Base-by-base conservation (phyloP, 2,329 filamentous ascomycete genomes). In the Arachnomyces sp. region DNA sequence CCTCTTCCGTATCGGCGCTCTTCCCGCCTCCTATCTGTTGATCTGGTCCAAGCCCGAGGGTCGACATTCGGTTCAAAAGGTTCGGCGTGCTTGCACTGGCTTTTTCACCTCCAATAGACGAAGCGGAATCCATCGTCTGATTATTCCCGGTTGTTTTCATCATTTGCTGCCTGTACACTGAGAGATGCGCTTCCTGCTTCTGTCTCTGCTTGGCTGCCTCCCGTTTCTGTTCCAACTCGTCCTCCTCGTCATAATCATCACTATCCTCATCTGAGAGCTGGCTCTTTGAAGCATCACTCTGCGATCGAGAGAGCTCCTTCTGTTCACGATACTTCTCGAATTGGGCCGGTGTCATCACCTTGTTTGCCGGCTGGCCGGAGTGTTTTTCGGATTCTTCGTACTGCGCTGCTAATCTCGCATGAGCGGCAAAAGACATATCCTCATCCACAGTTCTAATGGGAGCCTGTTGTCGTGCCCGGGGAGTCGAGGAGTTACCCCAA, bases 161-260 rank as follows among this genome's bases (percentile, higher is more conserved):
- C 88, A 94, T 95, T 63, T 92, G 85, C 60, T 95, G 88, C 43
- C 88, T 78, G 61, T 94, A 94, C 2, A 94, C 82, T 1, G 86
- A 76, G 71, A 95, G 82, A 59, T 92, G 86, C 9, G 88, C 88
- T 62, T 94, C 86, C 59, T 95, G 88, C 69, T 89, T 92, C 53
- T 80, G 78, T 47, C 88, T 74, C 59, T 92, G 86, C 58, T 81
- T 84, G 13, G 82, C 78, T 34, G 83, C 73, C 56, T 85, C 75
- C 56, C 74, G 82, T 18, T 79, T 78, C 55, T 84, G 86, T 54
- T 93, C 86, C 1, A 74, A 60, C 47, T 93, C 87, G 51, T 93
- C 86, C 34, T 86, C 82, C 34, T 86, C 81, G 30, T 82, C 78
- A 45, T 84, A 82, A 44, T 80, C 80, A 14, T 81, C 75, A 6